Percentiles rank a stretch among this genome's conserved stretches.
These are phyloP conservation scores for Asterochloris sp. DNA, from an alignment of 139 green algal genomes.

Conservation along the genomic window DNA sequence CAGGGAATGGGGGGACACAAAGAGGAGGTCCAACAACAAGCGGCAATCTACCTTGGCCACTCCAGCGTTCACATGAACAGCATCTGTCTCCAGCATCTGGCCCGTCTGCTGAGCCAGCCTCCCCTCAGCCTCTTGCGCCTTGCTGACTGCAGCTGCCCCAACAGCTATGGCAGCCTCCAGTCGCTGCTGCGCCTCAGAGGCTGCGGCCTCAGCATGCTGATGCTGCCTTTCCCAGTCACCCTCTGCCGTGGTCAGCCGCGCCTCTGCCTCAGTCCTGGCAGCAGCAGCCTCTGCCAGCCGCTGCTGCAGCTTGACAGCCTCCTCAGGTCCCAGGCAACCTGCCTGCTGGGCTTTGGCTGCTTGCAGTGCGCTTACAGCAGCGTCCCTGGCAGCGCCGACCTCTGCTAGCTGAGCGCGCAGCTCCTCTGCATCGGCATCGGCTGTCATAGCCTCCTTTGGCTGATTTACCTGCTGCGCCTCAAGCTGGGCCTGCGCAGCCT, in stretches of 20 bases:
- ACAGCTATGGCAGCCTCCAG: slow-evolving; percentile 5
- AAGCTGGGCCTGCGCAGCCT: background rate
- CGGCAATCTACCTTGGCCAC: no score
- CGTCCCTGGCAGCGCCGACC: background rate
- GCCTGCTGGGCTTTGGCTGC: background rate
- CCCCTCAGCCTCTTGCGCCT: background rate
- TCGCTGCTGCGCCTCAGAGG: background rate
- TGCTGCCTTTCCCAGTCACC: background rate
- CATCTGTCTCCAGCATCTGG: background rate
- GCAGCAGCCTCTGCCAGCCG: background rate
- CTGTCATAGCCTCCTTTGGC: background rate
- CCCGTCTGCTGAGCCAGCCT: slow-evolving; percentile 3
- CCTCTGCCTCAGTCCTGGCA: background rate
- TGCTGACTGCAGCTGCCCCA: background rate
- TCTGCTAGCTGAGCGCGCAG: background rate
- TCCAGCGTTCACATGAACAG: no score
- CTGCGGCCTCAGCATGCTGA: background rate
- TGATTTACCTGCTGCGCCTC: slow-evolving; percentile 4
- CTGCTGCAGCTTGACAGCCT: background rate
- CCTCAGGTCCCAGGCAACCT: background rate
- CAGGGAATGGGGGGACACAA: no score
- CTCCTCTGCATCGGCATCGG: background rate
- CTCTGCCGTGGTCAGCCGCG: background rate
- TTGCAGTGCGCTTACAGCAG: background rate
- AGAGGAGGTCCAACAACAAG: no score